Percentiles rank a stretch among this genome's conserved stretches.
phyloP scores from a whole-genome alignment of 192 early-diverging fungal genomes.

The Coemansia sp. region DNA sequence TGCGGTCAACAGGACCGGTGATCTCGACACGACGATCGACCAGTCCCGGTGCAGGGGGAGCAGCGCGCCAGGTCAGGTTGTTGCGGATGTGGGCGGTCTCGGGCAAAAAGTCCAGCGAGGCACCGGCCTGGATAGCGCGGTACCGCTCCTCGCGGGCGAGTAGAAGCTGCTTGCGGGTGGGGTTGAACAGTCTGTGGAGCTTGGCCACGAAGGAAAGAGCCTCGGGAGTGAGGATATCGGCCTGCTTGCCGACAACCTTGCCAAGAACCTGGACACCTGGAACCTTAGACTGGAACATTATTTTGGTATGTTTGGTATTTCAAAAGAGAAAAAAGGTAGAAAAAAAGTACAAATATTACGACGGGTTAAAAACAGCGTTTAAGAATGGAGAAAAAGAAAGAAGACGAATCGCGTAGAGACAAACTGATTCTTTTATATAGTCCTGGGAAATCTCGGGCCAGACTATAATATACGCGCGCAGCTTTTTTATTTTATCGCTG shows the following conservation, averaged over 20 bases:
- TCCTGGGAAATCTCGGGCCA: background rate
- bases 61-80: conserved; percentile 86
- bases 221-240: conserved; percentile 79
- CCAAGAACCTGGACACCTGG: conserved; percentile 75
- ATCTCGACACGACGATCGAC: conserved; percentile 95
- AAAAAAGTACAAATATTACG: conserved; percentile 7
- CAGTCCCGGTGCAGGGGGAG: conserved; percentile 86
- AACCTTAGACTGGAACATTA: conserved; percentile 57
- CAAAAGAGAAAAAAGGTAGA: background rate
- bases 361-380: background rate
- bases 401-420: background rate
- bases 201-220: conserved; percentile 86
- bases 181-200: conserved; percentile 90
- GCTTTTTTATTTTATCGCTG: background rate
- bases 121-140: conserved; percentile 76
- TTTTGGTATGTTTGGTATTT: conserved; percentile 1
- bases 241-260: conserved; percentile 63
- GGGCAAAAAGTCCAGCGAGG: conserved; percentile 87
- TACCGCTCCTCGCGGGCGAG: conserved; percentile 78
- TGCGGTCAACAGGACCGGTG: conserved; percentile 96
- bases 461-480: background rate
- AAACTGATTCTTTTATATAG: background rate
- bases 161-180: conserved; percentile 85
- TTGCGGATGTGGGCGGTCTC: conserved; percentile 90
- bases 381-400: background rate